These are phyloP conservation scores for Zarea fungicola DNA, from an alignment of 2,329 filamentous ascomycete genomes.

Conservation along the genomic window DNA sequence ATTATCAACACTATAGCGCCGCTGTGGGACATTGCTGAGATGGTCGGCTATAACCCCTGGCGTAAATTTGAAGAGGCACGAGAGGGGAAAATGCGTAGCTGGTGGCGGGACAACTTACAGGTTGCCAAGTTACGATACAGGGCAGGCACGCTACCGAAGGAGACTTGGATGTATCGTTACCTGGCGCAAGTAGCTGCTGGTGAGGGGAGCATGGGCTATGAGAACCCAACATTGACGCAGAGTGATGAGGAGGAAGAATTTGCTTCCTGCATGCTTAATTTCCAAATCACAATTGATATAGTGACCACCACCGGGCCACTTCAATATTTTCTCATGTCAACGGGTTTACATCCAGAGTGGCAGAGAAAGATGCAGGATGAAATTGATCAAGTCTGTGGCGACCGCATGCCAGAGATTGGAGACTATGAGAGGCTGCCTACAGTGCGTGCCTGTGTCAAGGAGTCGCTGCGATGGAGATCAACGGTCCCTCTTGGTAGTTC, in stretches of 20 bases:
- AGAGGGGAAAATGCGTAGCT: constrained; percentile 38
- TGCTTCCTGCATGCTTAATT: constrained; percentile 47
- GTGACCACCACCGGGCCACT: constrained; percentile 44
- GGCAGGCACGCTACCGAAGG: constrained; percentile 34
- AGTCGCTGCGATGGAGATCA: constrained; percentile 54
- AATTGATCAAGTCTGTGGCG: constrained; percentile 51
- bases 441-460: constrained; percentile 51
- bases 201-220: constrained; percentile 24
- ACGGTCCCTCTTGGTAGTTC: constrained; percentile 50
- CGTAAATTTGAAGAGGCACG: constrained; percentile 40
- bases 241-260: constrained; percentile 38
- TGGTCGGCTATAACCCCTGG: constrained; percentile 40
- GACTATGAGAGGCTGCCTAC: constrained; percentile 48
- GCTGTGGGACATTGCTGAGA: constrained; percentile 39
- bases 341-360: constrained; percentile 49
- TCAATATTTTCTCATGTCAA: constrained; percentile 48
- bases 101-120: constrained; percentile 41
- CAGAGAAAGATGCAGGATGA: constrained; percentile 50
- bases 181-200: constrained; percentile 33
- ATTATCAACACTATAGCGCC: constrained; percentile 46
- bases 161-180: constrained; percentile 45
- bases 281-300: constrained; percentile 46
- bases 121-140: constrained; percentile 36
- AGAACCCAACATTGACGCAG: constrained; percentile 37
- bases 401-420: constrained; percentile 44